phyloP scores from a whole-genome alignment of 768 basidiomycete genomes.

The Pisolithus sp. region DNA sequence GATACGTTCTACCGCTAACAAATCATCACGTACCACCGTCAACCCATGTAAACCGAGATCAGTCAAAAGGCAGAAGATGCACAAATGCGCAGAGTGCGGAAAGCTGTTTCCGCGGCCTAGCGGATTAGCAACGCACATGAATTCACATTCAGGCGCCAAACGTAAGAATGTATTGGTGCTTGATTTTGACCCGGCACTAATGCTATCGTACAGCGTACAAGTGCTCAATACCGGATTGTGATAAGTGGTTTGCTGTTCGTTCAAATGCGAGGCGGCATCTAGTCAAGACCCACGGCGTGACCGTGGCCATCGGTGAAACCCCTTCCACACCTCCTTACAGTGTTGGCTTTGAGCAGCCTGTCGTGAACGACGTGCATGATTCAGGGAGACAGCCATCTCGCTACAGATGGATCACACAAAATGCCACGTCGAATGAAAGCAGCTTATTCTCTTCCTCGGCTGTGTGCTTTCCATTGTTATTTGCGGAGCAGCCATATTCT shows the following conservation, averaged over 20 bases:
- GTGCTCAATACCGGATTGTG: slow-evolving; percentile 57
- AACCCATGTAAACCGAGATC: slow-evolving; percentile 3
- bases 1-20: background rate
- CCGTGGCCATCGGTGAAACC: slow-evolving; percentile 17
- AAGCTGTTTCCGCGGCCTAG: slow-evolving; percentile 47
- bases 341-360: slow-evolving; percentile 40
- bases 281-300: slow-evolving; percentile 59
- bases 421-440: slow-evolving; percentile 23
- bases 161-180: slow-evolving; percentile 29
- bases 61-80: slow-evolving; percentile 42
- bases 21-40: background rate
- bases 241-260: slow-evolving; percentile 66
- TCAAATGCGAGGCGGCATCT: slow-evolving; percentile 79
- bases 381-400: slow-evolving; percentile 30
- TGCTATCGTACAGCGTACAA: slow-evolving; percentile 16
- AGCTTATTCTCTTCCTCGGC: slow-evolving; percentile 19
- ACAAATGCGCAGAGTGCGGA: slow-evolving; percentile 38
- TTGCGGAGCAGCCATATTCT: background rate
- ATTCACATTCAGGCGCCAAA: slow-evolving; percentile 44
- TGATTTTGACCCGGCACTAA: slow-evolving; percentile 5
- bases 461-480: background rate
- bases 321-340: slow-evolving; percentile 23
- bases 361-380: slow-evolving; percentile 39
- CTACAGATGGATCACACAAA: slow-evolving; percentile 38
- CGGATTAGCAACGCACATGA: slow-evolving; percentile 48